Base-by-base conservation (phyloP, 2,329 filamentous ascomycete species). In the Gremmenia infestans region DNA sequence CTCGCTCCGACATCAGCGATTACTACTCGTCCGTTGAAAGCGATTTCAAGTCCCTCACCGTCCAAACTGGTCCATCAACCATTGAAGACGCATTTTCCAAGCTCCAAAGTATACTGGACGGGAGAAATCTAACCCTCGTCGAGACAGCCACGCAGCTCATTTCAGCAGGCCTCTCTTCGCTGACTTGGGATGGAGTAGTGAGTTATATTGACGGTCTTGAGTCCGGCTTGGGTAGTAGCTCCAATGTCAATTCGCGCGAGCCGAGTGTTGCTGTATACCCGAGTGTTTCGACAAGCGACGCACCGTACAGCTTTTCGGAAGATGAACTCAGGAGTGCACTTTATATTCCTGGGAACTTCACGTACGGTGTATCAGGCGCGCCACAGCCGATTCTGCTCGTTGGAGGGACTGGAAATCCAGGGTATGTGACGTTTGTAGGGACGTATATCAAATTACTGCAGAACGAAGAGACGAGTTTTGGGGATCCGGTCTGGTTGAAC, bases 401-500 rank as follows among this genome's bases (percentile, higher is more conserved):
- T 19, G 36, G 79, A 2, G 80, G 80, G 2, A 83, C 81, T 0
- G 78, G 75, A 12, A 62, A 72, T 28, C 77, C 75, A 12, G 79
- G 76, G 2, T 76, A 74, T 47, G 67, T 37, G n/a, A 57, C 52
- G 4, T 66, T 58, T 42, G 40, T 48, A 36, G 50, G 56, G 28
- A 82, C 78, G 63, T 74, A 80, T 53, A 76, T 74, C 53, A 78
- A 78, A 49, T 69, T 82, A 1, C 68, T 82, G 9, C 39, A 40
- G 17, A 40, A 40, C 8, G 65, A 69, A 2, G 69, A 71, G 25
- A 70, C 72, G 1, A 60, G 63, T 23, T 74, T 73, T 53, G 76
- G 71, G 15, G 78, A 82, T 59, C 74, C 78, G 0, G 74, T 82
- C 17, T 83, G 79, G 76, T 69, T 84, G 19, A 83, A 83, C 61